phyloP scores from a whole-genome alignment of 495 filamentous ascomycete genomes.

The Friedmanniomyces endolithicus region DNA sequence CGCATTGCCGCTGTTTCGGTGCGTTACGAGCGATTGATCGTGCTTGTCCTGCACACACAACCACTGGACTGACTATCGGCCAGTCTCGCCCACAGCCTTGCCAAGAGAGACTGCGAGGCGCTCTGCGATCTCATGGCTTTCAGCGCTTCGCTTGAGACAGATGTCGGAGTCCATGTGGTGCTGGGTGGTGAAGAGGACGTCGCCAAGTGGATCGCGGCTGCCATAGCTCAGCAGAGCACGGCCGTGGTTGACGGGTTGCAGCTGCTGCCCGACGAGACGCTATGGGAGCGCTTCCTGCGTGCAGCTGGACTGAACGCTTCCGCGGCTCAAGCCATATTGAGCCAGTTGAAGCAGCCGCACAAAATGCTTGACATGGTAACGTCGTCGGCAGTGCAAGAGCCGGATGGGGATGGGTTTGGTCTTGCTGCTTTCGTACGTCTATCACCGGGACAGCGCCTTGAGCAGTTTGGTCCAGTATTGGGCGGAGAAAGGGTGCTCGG shows the following conservation, averaged over 20 bases:
- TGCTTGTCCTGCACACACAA: constrained; percentile 40
- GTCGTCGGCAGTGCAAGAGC: not conserved
- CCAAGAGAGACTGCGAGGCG: constrained; percentile 39
- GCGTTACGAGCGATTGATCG: constrained; percentile 57
- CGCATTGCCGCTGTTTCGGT: constrained; percentile 42
- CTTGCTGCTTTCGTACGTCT: constrained; percentile 48
- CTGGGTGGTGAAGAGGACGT: constrained; percentile 46
- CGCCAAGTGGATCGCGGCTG: constrained; percentile 43
- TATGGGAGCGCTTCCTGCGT: constrained; percentile 64
- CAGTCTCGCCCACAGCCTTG: constrained; percentile 2
- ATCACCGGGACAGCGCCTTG: constrained; percentile 33
- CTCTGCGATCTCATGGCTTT: constrained; percentile 46
- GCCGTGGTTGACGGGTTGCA: constrained; percentile 5
- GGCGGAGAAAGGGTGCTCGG: constrained; percentile 42
- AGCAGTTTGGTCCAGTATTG: constrained; percentile 33
- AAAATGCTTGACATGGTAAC: not conserved
- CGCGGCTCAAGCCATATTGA: constrained; percentile 60
- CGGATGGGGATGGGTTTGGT: constrained; percentile 28
- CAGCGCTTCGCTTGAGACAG: constrained; percentile 30
- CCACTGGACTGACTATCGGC: not conserved
- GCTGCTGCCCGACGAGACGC: constrained; percentile 31
- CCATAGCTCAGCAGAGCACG: constrained; percentile 33
- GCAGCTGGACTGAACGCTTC: constrained; percentile 66
- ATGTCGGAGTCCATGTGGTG: constrained; percentile 40
- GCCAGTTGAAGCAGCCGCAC: constrained; percentile 31